These are phyloP conservation scores for Fonsecaea pugnacius DNA, from an alignment of 2,329 filamentous ascomycete species.

Conservation along the genomic window DNA sequence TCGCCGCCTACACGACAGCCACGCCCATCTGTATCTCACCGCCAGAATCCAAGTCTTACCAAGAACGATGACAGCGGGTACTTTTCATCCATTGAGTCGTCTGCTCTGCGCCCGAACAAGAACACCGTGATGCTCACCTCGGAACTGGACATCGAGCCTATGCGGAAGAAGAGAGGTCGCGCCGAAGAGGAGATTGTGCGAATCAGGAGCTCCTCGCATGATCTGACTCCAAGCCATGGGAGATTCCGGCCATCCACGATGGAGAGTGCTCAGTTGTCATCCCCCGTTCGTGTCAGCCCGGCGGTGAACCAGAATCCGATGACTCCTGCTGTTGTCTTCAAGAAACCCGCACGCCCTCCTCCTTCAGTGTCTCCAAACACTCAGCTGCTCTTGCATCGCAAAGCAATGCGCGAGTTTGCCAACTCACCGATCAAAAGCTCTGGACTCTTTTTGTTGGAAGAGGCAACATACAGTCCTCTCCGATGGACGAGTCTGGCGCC, in stretches of 20 bases:
- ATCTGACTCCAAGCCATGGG: constrained; percentile 71
- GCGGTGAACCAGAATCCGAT: constrained; percentile 23
- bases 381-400: constrained; percentile 84
- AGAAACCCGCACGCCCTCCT: constrained; percentile 69
- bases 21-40: constrained; percentile 62
- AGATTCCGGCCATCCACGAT: constrained; percentile 54
- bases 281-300: constrained; percentile 31
- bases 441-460: constrained; percentile 47
- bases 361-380: constrained; percentile 90
- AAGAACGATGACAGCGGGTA: constrained; percentile 94
- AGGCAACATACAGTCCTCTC: constrained; percentile 54
- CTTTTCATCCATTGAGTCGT: constrained; percentile 94
- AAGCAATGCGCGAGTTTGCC: constrained; percentile 78
- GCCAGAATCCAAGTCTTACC: constrained; percentile 74
- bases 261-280: constrained; percentile 34
- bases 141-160: constrained; percentile 67
- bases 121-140: constrained; percentile 71
- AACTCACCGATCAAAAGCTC: constrained; percentile 69
- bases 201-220: constrained; percentile 87
- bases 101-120: constrained; percentile 73
- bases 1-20: constrained; percentile 62
- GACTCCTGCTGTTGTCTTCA: constrained; percentile 59
- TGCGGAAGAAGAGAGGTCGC: constrained; percentile 77
- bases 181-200: constrained; percentile 96
- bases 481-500: constrained; percentile 52